Conservation (phyloP, 2,329 filamentous ascomycete genomes). For the Diaporthe destruens region DNA sequence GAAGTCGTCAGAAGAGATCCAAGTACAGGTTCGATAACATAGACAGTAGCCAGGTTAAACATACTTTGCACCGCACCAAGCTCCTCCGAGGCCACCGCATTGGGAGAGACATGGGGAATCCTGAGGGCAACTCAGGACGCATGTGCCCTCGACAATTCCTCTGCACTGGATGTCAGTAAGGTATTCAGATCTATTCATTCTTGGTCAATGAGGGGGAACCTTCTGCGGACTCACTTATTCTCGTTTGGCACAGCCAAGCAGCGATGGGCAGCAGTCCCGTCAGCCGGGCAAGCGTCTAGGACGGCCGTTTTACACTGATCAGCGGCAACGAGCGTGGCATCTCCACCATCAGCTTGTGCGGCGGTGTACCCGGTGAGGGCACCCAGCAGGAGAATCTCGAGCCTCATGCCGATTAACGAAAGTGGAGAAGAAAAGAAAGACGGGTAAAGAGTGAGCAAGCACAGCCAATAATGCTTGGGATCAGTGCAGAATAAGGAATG, state of each 20-base stretch:
- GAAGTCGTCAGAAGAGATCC: background rate
- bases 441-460: slow-evolving; percentile 6
- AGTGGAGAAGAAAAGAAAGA: background rate
- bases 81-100: slow-evolving; percentile 2
- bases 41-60: background rate
- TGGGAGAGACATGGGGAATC: slow-evolving; percentile 2
- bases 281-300: slow-evolving; percentile 14
- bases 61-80: slow-evolving; percentile 12
- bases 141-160: slow-evolving; percentile 16
- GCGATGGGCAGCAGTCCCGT: slow-evolving; percentile 11
- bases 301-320: background rate
- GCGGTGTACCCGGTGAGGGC: background rate
- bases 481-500: slow-evolving; percentile 8
- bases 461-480: background rate
- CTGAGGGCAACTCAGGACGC: background rate
- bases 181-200: background rate
- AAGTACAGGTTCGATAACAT: background rate
- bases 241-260: slow-evolving; percentile 15
- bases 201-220: no score
- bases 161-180: background rate
- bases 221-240: background rate
- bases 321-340: slow-evolving; percentile 9
- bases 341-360: slow-evolving; percentile 1
- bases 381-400: slow-evolving; percentile 4
- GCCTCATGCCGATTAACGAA: slow-evolving; percentile 4